A percentile compares a stretch with the other conserved stretches of the same genome.
These are phyloP conservation scores for Vaccinium corymbosum DNA, from an alignment of 148 eudicot species.

Conservation along the genomic window DNA sequence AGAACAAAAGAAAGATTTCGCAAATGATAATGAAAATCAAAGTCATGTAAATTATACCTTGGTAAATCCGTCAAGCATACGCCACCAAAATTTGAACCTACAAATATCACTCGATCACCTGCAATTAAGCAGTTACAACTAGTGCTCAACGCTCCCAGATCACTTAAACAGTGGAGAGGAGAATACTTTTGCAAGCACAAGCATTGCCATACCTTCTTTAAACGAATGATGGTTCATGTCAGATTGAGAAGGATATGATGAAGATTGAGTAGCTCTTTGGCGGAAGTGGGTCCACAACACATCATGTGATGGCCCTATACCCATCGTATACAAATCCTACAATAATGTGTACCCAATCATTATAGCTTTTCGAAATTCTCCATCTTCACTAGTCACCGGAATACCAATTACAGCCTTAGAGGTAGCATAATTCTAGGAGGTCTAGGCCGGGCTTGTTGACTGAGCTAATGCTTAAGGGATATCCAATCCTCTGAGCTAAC, in stretches of 20 bases:
- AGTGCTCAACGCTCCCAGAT: not conserved
- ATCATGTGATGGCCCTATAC: not conserved
- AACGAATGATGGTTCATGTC: slow-evolving; percentile 41
- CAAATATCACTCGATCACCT: slow-evolving; percentile 71
- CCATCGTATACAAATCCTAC: not conserved
- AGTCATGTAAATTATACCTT: slow-evolving; percentile 36
- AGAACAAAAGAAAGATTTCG: not conserved
- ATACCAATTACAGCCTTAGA: not conserved
- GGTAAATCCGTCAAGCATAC: slow-evolving; percentile 31
- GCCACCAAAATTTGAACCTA: slow-evolving; percentile 42
- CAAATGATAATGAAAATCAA: not conserved
- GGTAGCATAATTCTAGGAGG: not conserved
- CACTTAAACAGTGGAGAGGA: not conserved
- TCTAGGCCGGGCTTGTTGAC: not conserved
- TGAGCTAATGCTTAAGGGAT: not conserved
- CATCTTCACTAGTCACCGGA: not conserved
- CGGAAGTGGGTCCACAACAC: not conserved
- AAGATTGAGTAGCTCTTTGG: not conserved
- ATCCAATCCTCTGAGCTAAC: not conserved
- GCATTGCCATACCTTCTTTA: slow-evolving; percentile 39
- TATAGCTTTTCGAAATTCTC: not conserved
- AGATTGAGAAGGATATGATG: slow-evolving; percentile 21
- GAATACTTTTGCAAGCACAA: not conserved
- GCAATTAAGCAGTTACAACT: not conserved
- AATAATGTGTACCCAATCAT: not conserved